Evolutionary conservation across 1,284 basidiomycete genomes (phyloP), one percentile per base, ranked within the genome.

Genomic region (Golubevia pallescens): DNA sequence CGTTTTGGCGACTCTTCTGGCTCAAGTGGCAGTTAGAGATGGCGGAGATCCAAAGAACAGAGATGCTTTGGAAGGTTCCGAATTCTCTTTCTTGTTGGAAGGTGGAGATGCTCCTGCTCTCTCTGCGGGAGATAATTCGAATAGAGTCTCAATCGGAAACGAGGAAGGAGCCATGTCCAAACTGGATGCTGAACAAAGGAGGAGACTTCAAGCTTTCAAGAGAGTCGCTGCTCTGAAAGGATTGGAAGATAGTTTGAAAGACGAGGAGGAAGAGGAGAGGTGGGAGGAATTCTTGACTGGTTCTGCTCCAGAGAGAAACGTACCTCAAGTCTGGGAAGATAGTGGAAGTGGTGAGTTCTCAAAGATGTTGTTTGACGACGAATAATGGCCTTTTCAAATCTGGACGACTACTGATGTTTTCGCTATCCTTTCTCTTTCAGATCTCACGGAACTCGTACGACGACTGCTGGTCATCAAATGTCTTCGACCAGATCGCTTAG

Each of bases 401-500:
- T 28, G 28, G 28, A 28, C 28, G 28, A 28, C 28, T 34, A 57
- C 14, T 13, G n/a, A 24, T 57, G 56, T 24, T 14, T 13, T 34
- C 34, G 42, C 42, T 48, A 10, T 48, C 34, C 10, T 38, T 38
- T 10, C 34, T 56, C 53, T 38, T 28, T 21, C 57, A n/a, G 60
- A 55, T 56, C 55, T 79, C 61, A 38, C 64, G 6, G 67, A 67
- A n/a, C 61, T 69, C 28, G 69, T 83, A 2, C 78, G 81, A 28
- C 68, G 64, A 34, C 71, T 78, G 58, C 61, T 85, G 10, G 69
- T 81, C 13, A 70, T 85, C 68, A 80, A 82, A 60, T 76, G 75
- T 55, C 57, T 81, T 42, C 80, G 83, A 0, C 77, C 83, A 1
- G 83, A 85, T 56, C 78, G 81, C 32, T 68, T 84, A 32, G 74